Conservation (phyloP, 2,329 filamentous ascomycete genomes). For the Diaporthe sp. region DNA sequence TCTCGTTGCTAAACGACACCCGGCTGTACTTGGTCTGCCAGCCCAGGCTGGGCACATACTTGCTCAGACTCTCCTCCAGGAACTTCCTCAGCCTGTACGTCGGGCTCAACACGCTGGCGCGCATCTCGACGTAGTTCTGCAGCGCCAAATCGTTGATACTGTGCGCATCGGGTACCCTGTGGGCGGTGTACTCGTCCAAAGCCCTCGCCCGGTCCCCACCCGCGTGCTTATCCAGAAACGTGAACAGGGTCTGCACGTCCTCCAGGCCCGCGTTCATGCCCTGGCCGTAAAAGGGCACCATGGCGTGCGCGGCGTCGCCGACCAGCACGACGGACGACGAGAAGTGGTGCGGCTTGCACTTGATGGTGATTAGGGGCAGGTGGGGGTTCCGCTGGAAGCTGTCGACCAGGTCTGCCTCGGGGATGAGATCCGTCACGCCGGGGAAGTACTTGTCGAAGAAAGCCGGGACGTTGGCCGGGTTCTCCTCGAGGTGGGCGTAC, state of each 20-base stretch:
- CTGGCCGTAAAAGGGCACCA: constrained; percentile 98
- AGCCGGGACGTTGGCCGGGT: constrained; percentile 68
- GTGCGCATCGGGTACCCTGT: constrained; percentile 83
- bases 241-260: constrained; percentile 90
- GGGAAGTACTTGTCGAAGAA: constrained; percentile 92
- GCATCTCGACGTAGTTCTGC: constrained; percentile 95
- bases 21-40: constrained; percentile 95
- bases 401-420: constrained; percentile 73
- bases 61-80: constrained; percentile 85
- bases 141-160: constrained; percentile 94
- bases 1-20: constrained; percentile 93
- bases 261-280: constrained; percentile 98
- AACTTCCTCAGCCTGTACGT: constrained; percentile 85
- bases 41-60: constrained; percentile 80
- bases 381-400: constrained; percentile 89
- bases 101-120: constrained; percentile 82
- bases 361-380: constrained; percentile 92
- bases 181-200: constrained; percentile 79
- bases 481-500: constrained; percentile 76
- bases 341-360: constrained; percentile 91
- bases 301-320: constrained; percentile 95
- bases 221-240: constrained; percentile 78
- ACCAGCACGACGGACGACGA: constrained; percentile 83
- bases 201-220: constrained; percentile 71
- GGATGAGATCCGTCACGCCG: constrained; percentile 81